Conservation (phyloP, 2,329 filamentous ascomycete species). For the Aspergillus sp. region DNA sequence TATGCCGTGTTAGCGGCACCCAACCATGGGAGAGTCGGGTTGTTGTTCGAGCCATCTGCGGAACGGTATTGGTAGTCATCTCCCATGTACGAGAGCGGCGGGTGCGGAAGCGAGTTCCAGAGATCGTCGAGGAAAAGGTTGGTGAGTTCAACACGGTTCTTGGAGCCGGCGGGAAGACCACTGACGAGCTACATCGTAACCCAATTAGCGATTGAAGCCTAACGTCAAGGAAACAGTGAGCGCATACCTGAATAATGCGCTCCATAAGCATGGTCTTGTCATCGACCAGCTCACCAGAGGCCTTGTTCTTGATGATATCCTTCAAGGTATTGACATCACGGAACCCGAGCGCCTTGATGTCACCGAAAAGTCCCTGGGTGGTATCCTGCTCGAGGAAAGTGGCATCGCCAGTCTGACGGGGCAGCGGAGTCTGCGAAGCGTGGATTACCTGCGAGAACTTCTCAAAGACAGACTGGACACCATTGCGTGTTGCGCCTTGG, state of each 20-base stretch:
- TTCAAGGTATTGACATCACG: slow-evolving; percentile 58
- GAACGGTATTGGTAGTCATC: slow-evolving; percentile 59
- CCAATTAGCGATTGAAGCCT: not conserved
- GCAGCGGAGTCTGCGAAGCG: slow-evolving; percentile 56
- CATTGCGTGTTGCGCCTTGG: slow-evolving; percentile 28
- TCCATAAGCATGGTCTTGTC: slow-evolving; percentile 77
- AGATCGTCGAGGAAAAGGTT: slow-evolving; percentile 62
- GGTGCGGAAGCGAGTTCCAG: slow-evolving; percentile 67
- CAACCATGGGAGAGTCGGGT: slow-evolving; percentile 57
- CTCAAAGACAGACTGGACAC: slow-evolving; percentile 37
- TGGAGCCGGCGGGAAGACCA: slow-evolving; percentile 56
- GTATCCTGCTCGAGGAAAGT: slow-evolving; percentile 49
- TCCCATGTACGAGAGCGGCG: slow-evolving; percentile 56
- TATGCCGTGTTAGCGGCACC: slow-evolving; percentile 64
- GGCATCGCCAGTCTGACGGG: slow-evolving; percentile 58
- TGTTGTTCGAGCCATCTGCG: slow-evolving; percentile 67
- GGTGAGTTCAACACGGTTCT: slow-evolving; percentile 56
- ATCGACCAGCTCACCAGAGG: slow-evolving; percentile 59
- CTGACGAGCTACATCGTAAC: slow-evolving; percentile 50
- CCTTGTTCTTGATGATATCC: slow-evolving; percentile 54
- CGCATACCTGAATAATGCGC: slow-evolving; percentile 52
- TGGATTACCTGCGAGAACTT: slow-evolving; percentile 43
- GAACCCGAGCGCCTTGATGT: slow-evolving; percentile 51
- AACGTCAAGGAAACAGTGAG: not conserved
- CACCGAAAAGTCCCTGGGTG: slow-evolving; percentile 48